Evolutionary conservation across 495 filamentous ascomycete species (phyloP).

Genomic region (Hamigera avellanea): DNA sequence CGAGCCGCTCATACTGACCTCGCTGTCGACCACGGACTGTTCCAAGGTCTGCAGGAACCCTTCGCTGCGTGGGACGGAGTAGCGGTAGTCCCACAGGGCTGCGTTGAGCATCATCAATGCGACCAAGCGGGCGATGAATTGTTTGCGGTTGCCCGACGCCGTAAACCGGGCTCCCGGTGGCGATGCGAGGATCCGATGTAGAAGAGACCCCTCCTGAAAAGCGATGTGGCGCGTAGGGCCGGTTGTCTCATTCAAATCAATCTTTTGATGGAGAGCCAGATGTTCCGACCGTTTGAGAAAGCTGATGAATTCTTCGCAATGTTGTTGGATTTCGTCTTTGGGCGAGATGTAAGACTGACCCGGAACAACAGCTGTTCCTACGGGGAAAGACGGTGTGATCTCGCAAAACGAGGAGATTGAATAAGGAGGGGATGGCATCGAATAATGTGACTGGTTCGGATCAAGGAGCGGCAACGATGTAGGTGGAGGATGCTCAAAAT

Average conservation of each 20-base stretch:
- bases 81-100: slow-evolving; percentile 31
- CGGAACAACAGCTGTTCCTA: not conserved
- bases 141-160: slow-evolving; percentile 22
- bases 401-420: too few species aligned
- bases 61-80: slow-evolving; percentile 11
- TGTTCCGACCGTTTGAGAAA: slow-evolving; percentile 28
- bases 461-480: not conserved
- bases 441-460: slow-evolving; percentile 3
- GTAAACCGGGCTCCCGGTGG: slow-evolving; percentile 20
- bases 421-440: slow-evolving; percentile 13
- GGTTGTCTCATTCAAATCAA: slow-evolving; percentile 3
- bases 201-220: slow-evolving; percentile 14
- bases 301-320: slow-evolving; percentile 26
- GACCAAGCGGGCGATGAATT: slow-evolving; percentile 23
- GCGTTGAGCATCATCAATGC: slow-evolving; percentile 26
- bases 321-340: slow-evolving; percentile 21
- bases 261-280: slow-evolving; percentile 17
- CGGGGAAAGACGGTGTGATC: slow-evolving; percentile 5
- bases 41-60: slow-evolving; percentile 22
- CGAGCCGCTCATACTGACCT: slow-evolving; percentile 25
- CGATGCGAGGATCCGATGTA: slow-evolving; percentile 20
- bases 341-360: not conserved
- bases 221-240: slow-evolving; percentile 13
- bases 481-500: slow-evolving; percentile 13
- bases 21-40: slow-evolving; percentile 18